These are phyloP conservation scores for Xerocomus nothofagi DNA, from an alignment of 1,284 basidiomycete genomes.

Conservation along the genomic window DNA sequence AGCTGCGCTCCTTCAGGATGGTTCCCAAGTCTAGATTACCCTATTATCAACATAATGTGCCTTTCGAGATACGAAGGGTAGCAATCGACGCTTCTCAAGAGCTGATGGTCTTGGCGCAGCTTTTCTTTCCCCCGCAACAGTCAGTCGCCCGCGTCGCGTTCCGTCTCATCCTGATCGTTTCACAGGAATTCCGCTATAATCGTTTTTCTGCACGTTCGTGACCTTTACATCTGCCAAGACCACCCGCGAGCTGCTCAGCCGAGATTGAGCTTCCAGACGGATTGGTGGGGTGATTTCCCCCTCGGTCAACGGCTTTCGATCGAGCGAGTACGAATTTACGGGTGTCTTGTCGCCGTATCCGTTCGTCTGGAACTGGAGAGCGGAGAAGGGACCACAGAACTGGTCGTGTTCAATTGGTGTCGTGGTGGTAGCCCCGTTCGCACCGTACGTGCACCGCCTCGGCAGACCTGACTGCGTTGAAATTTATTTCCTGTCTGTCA, in stretches of 20 bases:
- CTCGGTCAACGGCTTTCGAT: conserved; percentile 36
- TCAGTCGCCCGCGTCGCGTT: conserved; percentile 10
- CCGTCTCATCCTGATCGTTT: background rate
- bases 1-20: conserved; percentile 54
- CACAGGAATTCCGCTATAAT: conserved; percentile 29
- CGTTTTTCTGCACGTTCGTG: conserved; percentile 31
- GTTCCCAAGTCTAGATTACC: conserved; percentile 46
- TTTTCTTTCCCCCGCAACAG: conserved; percentile 29
- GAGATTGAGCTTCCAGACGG: conserved; percentile 32
- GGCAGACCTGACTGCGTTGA: background rate
- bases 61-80: conserved; percentile 48
- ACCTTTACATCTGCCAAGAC: conserved; percentile 30
- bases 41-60: conserved; percentile 48
- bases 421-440: conserved; percentile 29
- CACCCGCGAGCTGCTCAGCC: conserved; percentile 29
- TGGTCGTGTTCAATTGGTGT: conserved; percentile 34
- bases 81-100: conserved; percentile 51
- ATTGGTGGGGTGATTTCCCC: conserved; percentile 37
- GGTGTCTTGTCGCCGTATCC: conserved; percentile 28
- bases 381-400: conserved; percentile 35
- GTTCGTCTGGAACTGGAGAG: conserved; percentile 34
- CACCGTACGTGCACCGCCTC: conserved; percentile 20
- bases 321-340: conserved; percentile 33
- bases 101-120: conserved; percentile 49
- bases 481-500: conserved; percentile 9